Percentiles rank a stretch among this genome's conserved stretches.
Conservation (phyloP, 345 rosid species). For the Populus deltoides region DNA sequence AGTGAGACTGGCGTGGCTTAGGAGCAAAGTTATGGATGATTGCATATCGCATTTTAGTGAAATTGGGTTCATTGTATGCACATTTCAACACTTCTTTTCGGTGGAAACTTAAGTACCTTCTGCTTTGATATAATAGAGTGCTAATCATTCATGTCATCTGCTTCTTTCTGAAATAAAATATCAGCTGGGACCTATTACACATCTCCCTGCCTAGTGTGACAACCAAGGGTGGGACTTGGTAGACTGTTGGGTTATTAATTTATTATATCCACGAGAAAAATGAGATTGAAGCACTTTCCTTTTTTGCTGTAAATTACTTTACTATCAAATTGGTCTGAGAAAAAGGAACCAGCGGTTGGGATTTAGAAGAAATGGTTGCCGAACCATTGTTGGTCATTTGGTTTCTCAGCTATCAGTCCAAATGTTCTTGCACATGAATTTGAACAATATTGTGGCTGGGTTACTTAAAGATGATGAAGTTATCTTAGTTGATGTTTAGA, state of each 20-base stretch:
- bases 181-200: not conserved
- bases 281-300: not conserved
- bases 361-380: not conserved
- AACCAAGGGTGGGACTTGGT: not conserved
- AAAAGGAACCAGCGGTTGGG: not conserved
- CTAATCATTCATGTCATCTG: not conserved
- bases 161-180: not conserved
- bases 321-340: not conserved
- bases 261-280: no score
- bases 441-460: no score
- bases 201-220: not conserved
- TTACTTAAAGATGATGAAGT: no score
- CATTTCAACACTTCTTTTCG: not conserved
- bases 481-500: no score
- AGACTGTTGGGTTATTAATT: not conserved
- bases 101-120: not conserved
- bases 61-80: not conserved
- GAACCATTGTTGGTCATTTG: not conserved
- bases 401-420: no score
- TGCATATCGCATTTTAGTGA: not conserved
- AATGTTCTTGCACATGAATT: no score
- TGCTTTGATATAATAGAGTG: not conserved
- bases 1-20: slow-evolving; percentile 12
- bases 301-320: not conserved
- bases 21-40: slow-evolving; percentile 13